phyloP scores from a whole-genome alignment of 2,329 filamentous ascomycete genomes.

The Cercospora berteroae region DNA sequence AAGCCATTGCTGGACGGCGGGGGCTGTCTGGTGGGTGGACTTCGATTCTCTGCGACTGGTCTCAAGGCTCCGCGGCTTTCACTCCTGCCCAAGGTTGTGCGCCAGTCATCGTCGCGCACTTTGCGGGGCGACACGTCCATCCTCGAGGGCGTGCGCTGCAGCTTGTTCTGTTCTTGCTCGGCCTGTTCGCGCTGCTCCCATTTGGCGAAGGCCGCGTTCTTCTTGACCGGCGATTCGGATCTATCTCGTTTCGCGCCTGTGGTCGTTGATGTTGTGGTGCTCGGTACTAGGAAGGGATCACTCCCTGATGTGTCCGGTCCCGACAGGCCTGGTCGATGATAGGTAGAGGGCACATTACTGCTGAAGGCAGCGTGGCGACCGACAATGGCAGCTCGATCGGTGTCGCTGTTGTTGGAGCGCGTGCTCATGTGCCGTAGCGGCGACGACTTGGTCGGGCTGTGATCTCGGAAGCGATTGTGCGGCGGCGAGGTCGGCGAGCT shows the following conservation, averaged over 20 bases:
- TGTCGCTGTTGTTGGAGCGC: constrained; percentile 36
- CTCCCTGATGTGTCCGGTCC: constrained; percentile 29
- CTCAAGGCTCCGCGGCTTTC: constrained; percentile 34
- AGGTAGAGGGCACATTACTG: constrained; percentile 33
- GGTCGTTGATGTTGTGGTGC: constrained; percentile 14
- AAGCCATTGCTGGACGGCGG: constrained; percentile 17
- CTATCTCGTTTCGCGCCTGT: constrained; percentile 33
- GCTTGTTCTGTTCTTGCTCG: constrained; percentile 25
- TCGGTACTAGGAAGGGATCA: constrained; percentile 35
- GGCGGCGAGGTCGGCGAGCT: constrained; percentile 35
- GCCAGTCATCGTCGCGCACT: constrained; percentile 37
- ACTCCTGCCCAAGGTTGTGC: constrained; percentile 30
- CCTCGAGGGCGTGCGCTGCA: constrained; percentile 21
- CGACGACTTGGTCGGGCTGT: constrained; percentile 36
- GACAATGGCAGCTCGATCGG: constrained; percentile 31
- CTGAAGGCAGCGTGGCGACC: constrained; percentile 33
- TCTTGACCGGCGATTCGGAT: constrained; percentile 40
- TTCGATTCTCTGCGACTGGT: constrained; percentile 34
- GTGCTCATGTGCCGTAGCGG: constrained; percentile 39
- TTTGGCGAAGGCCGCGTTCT: constrained; percentile 38
- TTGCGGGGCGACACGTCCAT: constrained; percentile 36
- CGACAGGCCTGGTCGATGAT: constrained; percentile 29
- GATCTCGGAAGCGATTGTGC: constrained; percentile 34
- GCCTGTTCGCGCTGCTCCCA: constrained; percentile 33
- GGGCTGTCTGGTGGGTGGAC: constrained; percentile 15